A percentile compares a stretch with the other conserved stretches of the same genome.
Evolutionary conservation across 345 rosid genomes (phyloP).

Genomic region (Melastoma malabathricum): DNA sequence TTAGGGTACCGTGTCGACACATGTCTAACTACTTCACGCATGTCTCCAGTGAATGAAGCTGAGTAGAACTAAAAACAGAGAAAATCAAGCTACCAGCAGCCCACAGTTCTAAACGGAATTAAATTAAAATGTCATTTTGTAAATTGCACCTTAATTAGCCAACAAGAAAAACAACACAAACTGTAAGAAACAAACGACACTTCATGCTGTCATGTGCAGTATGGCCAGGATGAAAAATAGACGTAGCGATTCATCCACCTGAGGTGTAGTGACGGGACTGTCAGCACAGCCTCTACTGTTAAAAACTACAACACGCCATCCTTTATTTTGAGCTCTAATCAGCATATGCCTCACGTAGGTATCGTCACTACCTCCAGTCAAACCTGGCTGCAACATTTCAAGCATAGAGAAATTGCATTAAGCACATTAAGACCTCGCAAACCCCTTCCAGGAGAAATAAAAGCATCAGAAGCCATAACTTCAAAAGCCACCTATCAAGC

Average conservation of each 20-base stretch:
- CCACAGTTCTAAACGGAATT: neutral
- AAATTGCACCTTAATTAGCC: neutral
- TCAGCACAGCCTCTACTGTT: constrained; percentile 81
- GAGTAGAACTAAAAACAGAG: constrained; percentile 76
- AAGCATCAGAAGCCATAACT: too few species aligned
- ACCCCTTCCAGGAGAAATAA: too few species aligned
- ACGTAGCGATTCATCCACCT: constrained; percentile 22
- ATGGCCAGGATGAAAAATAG: too few species aligned
- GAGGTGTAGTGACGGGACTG: constrained; percentile 80
- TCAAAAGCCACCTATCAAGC: too few species aligned
- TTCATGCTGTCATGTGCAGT: too few species aligned
- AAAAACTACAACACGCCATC: constrained; percentile 86
- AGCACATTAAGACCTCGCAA: too few species aligned
- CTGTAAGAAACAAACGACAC: too few species aligned
- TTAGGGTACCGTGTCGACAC: constrained; percentile 48
- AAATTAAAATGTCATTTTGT: neutral
- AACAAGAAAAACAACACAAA: too few species aligned
- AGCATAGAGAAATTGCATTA: neutral
- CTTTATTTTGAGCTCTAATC: constrained; percentile 44
- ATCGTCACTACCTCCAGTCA: constrained; percentile 83
- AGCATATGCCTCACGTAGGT: constrained; percentile 74
- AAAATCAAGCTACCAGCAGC: constrained; percentile 3
- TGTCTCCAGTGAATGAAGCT: constrained; percentile 87
- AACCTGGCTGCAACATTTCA: constrained; percentile 51
- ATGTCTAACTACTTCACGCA: constrained; percentile 50